Evolutionary conservation across 2,329 filamentous ascomycete genomes (phyloP), one percentile per base, ranked within the genome.

Genomic region (Colletotrichum costaricense): DNA sequence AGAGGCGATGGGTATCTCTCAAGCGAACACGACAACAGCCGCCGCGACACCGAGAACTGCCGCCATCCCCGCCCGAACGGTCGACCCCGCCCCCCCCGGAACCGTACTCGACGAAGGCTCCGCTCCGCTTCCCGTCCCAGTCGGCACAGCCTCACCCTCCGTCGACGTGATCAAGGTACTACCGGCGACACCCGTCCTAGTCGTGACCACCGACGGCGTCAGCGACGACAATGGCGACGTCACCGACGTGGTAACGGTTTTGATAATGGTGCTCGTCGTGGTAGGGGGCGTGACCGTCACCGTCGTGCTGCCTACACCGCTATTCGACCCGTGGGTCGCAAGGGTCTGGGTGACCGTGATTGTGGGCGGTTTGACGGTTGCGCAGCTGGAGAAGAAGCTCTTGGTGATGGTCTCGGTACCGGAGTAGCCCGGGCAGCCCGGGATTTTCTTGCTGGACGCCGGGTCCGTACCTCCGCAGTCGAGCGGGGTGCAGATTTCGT

Each of bases 381-480:
- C 64, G 38, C 68, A 38, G 28, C 57, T 63, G 3, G 65, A 3
- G 22, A 72, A 65, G 33, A 69, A 69, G 9, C 24, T 70, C 14
- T 54, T 28, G 8, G 42, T 64, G 16, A 65, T 59, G 42, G 59
- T 73, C 22, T 83, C 87, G 30, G 88, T 90, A 75, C 90, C 90
- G 4, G 79, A 77, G 83, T 92, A 92, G 5, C 67, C 77, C 2
- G 82, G 78, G 77, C 91, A 93, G 3, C 91, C 91, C 0, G 91
- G 91, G 26, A 90, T 87, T n/a, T 86, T 88, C 16, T 88, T 89
- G 70, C 90, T 88, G 2, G 91, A 89, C 5, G 90, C 91, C 55
- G 88, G 86, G 67, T 91, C 91, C 76, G 38, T 42, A 42, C 92
- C 92, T 73, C 91, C 91, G 80, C 92, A 93, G 86, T 93, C 91